These are phyloP conservation scores for Albophoma yamanashiensis DNA, from an alignment of 2,329 filamentous ascomycete species.

Conservation along the genomic window DNA sequence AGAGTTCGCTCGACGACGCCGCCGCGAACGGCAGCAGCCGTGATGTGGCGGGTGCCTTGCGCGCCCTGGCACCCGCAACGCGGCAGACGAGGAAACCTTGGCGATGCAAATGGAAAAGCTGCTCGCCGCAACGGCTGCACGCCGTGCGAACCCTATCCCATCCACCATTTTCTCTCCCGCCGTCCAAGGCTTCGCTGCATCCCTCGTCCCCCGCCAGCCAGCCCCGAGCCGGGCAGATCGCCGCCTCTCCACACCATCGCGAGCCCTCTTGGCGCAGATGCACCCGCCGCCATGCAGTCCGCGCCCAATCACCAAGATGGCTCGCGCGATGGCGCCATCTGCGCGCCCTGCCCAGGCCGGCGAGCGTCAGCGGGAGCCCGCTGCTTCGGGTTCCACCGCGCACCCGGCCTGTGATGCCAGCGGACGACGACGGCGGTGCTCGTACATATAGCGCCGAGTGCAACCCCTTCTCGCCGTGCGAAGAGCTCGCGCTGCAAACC, in stretches of 20 bases:
- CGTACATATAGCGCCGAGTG: neutral
- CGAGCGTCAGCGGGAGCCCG: too few relatives aligned
- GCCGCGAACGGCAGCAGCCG: neutral
- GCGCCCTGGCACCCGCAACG: neutral
- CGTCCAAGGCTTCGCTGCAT: neutral
- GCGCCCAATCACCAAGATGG: neutral
- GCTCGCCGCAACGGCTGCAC: neutral
- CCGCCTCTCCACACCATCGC: neutral
- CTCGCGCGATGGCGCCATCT: neutral
- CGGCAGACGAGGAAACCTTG: neutral
- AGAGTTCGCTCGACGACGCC: neutral
- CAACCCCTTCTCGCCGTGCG: neutral
- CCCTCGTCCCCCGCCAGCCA: neutral
- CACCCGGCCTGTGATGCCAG: neutral
- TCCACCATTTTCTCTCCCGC: neutral
- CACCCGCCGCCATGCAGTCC: neutral
- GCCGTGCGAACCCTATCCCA: neutral
- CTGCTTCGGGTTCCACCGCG: neutral
- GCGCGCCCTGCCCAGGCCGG: neutral
- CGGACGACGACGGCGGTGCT: neutral
- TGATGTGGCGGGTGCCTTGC: neutral
- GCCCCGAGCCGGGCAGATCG: neutral
- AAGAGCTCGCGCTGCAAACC: neutral
- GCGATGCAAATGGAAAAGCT: neutral
- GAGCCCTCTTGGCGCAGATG: neutral